phyloP scores from a whole-genome alignment of 179 eudicot genomes.

The Gypsophila paniculata region DNA sequence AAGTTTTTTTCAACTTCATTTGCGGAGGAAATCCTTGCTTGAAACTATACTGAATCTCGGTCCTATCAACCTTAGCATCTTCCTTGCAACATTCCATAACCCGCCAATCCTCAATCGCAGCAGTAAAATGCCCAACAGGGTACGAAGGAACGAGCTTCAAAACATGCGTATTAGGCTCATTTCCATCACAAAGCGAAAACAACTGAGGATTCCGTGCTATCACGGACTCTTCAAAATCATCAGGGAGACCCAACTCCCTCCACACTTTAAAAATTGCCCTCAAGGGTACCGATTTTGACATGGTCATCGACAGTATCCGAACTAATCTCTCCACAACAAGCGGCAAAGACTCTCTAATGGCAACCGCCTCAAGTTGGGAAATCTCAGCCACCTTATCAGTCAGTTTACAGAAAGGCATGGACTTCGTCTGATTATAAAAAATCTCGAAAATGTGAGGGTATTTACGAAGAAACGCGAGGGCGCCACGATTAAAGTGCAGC shows the following conservation, averaged over 20 bases:
- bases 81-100: slow-evolving; percentile 64
- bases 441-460: slow-evolving; percentile 74
- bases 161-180: slow-evolving; percentile 68
- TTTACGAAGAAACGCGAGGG: slow-evolving; percentile 56
- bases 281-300: slow-evolving; percentile 53
- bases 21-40: slow-evolving; percentile 85
- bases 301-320: slow-evolving; percentile 65
- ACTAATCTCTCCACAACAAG: slow-evolving; percentile 49
- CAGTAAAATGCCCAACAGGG: slow-evolving; percentile 36
- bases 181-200: slow-evolving; percentile 51
- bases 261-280: slow-evolving; percentile 80
- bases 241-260: slow-evolving; percentile 85
- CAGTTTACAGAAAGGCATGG: slow-evolving; percentile 48
- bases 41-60: slow-evolving; percentile 58
- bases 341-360: slow-evolving; percentile 34
- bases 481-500: slow-evolving; percentile 79
- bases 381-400: slow-evolving; percentile 47
- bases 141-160: slow-evolving; percentile 42
- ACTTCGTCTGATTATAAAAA: slow-evolving; percentile 37
- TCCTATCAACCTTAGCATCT: slow-evolving; percentile 50
- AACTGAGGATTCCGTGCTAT: slow-evolving; percentile 46
- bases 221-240: slow-evolving; percentile 81
- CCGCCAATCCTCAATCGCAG: slow-evolving; percentile 77
- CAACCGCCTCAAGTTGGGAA: slow-evolving; percentile 45
- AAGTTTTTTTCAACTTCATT: slow-evolving; percentile 67